Conservation (phyloP, 2,329 filamentous ascomycete genomes). For the Akanthomyces lecanii region DNA sequence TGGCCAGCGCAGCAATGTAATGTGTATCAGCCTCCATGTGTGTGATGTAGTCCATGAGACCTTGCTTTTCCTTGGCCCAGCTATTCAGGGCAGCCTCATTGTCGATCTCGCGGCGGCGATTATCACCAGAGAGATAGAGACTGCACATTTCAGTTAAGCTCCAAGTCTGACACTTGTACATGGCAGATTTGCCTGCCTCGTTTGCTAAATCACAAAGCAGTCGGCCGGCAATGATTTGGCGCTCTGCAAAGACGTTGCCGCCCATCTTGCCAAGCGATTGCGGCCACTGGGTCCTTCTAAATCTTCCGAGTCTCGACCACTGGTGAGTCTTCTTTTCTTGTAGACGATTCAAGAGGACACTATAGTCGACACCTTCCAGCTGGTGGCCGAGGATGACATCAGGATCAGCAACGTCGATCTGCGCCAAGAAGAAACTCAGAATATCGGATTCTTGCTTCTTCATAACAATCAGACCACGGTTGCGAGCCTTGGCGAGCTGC, state of each 20-base stretch:
- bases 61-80: constrained; percentile 73
- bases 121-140: constrained; percentile 72
- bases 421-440: constrained; percentile 81
- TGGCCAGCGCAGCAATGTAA: constrained; percentile 85
- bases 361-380: constrained; percentile 96
- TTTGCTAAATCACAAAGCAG: constrained; percentile 92
- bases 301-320: constrained; percentile 88
- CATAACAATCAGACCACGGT: constrained; percentile 71
- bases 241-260: constrained; percentile 88
- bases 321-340: constrained; percentile 87
- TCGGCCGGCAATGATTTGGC: constrained; percentile 82
- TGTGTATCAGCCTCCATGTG: constrained; percentile 96
- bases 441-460: constrained; percentile 82
- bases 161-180: constrained; percentile 98
- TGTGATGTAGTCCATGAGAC: constrained; percentile 86
- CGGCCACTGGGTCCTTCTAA: constrained; percentile 83
- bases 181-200: constrained; percentile 93
- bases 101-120: constrained; percentile 77
- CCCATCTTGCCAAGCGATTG: constrained; percentile 79
- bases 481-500: constrained; percentile 63
- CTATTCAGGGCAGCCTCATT: constrained; percentile 81
- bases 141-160: constrained; percentile 96
- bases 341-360: constrained; percentile 79
- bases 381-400: constrained; percentile 93
- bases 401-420: constrained; percentile 83